These are phyloP conservation scores for Talaromyces borbonicus DNA, from an alignment of 495 filamentous ascomycete species.

Conservation along the genomic window DNA sequence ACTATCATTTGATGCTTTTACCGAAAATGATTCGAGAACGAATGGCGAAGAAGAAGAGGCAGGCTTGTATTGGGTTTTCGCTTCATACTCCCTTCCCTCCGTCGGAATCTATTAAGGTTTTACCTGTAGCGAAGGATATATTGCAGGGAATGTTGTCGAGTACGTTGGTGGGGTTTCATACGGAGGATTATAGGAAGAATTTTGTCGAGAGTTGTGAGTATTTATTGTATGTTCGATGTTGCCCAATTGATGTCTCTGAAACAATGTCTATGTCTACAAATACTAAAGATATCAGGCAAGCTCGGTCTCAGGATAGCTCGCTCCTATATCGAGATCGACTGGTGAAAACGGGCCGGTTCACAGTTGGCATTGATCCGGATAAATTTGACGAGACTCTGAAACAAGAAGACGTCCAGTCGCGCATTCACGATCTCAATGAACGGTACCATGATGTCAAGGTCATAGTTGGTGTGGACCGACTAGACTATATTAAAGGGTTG, in stretches of 20 bases:
- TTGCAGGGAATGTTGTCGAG: conserved; percentile 71
- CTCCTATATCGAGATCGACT: conserved; percentile 67
- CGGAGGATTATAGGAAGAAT: conserved; percentile 86
- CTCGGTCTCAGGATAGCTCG: conserved; percentile 53
- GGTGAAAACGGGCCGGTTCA: conserved; percentile 71
- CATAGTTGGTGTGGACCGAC: conserved; percentile 84
- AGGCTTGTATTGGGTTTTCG: conserved; percentile 88
- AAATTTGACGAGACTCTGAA: conserved; percentile 85
- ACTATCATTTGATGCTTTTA: conserved; percentile 92
- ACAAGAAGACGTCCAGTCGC: conserved; percentile 66
- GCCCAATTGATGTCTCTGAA: conserved; percentile 9
- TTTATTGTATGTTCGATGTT: conserved; percentile 60
- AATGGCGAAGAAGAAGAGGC: conserved; percentile 52
- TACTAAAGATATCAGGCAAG: conserved; percentile 9
- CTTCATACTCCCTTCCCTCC: conserved; percentile 92
- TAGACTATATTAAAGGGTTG: conserved; percentile 97
- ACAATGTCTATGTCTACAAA: too few species aligned
- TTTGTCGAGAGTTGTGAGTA: conserved; percentile 78
- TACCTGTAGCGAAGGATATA: conserved; percentile 78
- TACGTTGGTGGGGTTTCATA: conserved; percentile 90
- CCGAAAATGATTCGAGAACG: conserved; percentile 78
- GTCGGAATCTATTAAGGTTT: conserved; percentile 81
- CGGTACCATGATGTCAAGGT: conserved; percentile 82
- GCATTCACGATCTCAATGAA: conserved; percentile 65
- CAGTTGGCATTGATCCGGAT: conserved; percentile 92